These are phyloP conservation scores for Puya raimondii DNA, from an alignment of 176 grass and related monocot genomes.

Conservation along the genomic window DNA sequence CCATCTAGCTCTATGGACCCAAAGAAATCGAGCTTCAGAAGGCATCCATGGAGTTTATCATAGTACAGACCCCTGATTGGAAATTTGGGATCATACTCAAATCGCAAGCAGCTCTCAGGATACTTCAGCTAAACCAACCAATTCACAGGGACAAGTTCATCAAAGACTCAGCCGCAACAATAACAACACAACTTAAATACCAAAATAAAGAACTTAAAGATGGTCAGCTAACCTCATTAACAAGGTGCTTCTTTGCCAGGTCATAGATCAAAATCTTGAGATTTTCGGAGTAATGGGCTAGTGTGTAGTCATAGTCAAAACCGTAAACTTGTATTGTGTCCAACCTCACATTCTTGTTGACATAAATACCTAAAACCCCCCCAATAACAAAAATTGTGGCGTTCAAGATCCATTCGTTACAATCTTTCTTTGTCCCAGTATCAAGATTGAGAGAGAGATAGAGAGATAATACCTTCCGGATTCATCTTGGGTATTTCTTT, in stretches of 20 bases:
- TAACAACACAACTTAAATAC: slow-evolving; percentile 2
- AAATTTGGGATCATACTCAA: slow-evolving; percentile 70
- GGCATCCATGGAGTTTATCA: slow-evolving; percentile 74
- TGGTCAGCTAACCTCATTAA: slow-evolving; percentile 54
- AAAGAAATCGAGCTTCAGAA: slow-evolving; percentile 95
- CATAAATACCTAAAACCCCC: slow-evolving; percentile 57
- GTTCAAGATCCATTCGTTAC: not conserved
- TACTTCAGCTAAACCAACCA: slow-evolving; percentile 57
- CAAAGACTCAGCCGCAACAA: not conserved
- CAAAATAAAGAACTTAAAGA: not conserved
- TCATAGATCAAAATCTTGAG: slow-evolving; percentile 80
- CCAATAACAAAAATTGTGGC: not conserved
- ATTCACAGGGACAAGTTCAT: not conserved
- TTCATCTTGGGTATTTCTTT: slow-evolving; percentile 92
- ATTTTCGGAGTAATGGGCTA: slow-evolving; percentile 77
- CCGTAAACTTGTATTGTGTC: slow-evolving; percentile 86
- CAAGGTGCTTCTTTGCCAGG: slow-evolving; percentile 85
- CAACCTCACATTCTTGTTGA: slow-evolving; percentile 83
- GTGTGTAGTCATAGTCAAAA: slow-evolving; percentile 96
- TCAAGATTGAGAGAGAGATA: not conserved
- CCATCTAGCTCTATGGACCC: slow-evolving; percentile 93
- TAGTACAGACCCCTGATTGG: slow-evolving; percentile 95
- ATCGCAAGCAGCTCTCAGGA: slow-evolving; percentile 84
- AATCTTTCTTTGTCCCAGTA: not conserved
- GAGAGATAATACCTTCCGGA: slow-evolving; percentile 35